Base-by-base conservation (phyloP, 2,329 filamentous ascomycete species). In the Chrysoporthe deuterocubensis region DNA sequence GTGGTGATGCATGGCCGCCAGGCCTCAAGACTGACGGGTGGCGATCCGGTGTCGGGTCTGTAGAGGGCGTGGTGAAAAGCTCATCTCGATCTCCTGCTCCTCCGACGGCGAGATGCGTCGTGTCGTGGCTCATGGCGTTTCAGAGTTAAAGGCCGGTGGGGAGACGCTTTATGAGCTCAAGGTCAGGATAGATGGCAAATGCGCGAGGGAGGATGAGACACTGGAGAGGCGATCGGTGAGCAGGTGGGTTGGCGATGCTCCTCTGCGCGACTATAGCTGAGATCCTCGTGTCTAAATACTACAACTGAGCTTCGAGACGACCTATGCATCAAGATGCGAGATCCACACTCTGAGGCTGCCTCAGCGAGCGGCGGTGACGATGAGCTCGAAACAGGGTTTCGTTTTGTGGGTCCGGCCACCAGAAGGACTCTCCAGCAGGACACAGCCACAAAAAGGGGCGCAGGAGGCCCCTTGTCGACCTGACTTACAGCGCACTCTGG, bases 1-100 rank as follows among this genome's bases (percentile, higher is more conserved):
- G 40, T 9, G 68, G 68, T 5, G 68, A 69, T 56, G 68, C n/a
- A 26, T 67, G 68, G 8, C 68, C 68, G 21, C 68, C 68, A 11
- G 68, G 68, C 26, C 67, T 57, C 34, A 69, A 16, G n/a, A 67
- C 57, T 0, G 68, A 67, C 1, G 68, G 68, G 62, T 69, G 68
- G 6, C 65, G 68, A 48, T 69, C 68, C 8, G 68, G 68, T 7
- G 52, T 40, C 16, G 63, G 63, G 43, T 65, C 63, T 58, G 63
- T 65, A 5, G 63, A 65, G 9, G 63, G 63, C 13, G 63, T 48
- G 18, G 63, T 65, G 63, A 65, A 65, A 13, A 65, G 63, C 63
- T 65, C 63, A 48, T 65, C 63, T 34, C 40, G 42, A 40, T 40
- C 42, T 18, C 16, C 48, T 43, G 54, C 42, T 4, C 63, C 43